Evolutionary conservation across 1,284 basidiomycete genomes (phyloP), one percentile per base, ranked within the genome.

Genomic region (Leccinum fallax): DNA sequence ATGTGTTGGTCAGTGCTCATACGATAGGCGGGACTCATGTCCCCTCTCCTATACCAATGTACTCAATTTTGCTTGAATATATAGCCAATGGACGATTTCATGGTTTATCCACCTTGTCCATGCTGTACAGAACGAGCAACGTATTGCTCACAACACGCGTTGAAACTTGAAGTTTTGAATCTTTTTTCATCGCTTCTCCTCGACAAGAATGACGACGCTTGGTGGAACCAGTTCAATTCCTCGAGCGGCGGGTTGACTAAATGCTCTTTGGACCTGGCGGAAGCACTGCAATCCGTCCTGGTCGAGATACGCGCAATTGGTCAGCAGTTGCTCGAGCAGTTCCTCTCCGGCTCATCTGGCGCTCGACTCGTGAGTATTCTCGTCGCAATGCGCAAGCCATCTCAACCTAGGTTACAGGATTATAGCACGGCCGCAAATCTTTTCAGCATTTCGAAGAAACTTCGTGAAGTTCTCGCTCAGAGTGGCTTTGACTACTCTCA

Each of bases 401-500:
- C 21, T 58, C 40, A 26, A 54, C 16, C 3, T 48, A n/a, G 4
- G 21, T 57, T 55, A 54, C 58, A 71, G 62, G 69, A 73, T 52
- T 66, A 67, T 54, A 34, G 65, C 15, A 63, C 62, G 13, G 67
- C 73, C 16, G 58, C 73, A n/a, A 70, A 67, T 28, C 71, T 83
- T 38, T 73, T 85, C 8, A 62, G 63, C 24, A 78, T 77, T 57
- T 67, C 73, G 4, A 65, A 69, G 13, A 76, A 76, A 61, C 68
- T 85, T 52, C 72, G 72, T 36, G 69, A 66, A 46, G 67, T 74
- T 40, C 67, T 72, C 24, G 48, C 62, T 32, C 64, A 69, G 30
- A 60, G 61, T 28, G 24, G 66, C 9, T 71, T 85, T 43, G 81
- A 87, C 66, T 83, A 85, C 64, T 87, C 86, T 4, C 76, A 75